Conservation (phyloP, 805 yeast species). For the Kodamaea restingae region DNA sequence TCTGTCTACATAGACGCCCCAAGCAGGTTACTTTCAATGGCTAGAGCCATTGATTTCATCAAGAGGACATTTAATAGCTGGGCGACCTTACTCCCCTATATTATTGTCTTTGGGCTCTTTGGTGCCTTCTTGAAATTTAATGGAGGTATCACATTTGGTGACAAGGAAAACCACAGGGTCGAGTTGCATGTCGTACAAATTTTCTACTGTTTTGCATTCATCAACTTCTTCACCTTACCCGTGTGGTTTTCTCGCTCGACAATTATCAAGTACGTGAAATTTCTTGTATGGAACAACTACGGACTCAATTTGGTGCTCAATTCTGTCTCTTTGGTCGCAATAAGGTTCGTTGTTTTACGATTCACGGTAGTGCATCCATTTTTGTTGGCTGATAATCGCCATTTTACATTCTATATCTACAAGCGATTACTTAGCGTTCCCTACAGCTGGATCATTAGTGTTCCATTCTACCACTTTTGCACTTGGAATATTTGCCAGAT, state of each 20-base stretch:
- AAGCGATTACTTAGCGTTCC: slow-evolving; percentile 54
- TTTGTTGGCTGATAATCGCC: slow-evolving; percentile 89
- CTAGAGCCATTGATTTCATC: slow-evolving; percentile 12
- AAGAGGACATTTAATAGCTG: slow-evolving; percentile 16
- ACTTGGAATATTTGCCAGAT: slow-evolving; percentile 28
- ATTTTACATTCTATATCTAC: slow-evolving; percentile 85
- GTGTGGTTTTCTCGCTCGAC: slow-evolving; percentile 54
- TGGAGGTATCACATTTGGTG: slow-evolving; percentile 89
- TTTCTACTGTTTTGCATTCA: slow-evolving; percentile 69
- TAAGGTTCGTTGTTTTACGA: slow-evolving; percentile 47
- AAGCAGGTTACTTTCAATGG: slow-evolving; percentile 16
- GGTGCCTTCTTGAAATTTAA: slow-evolving; percentile 56
- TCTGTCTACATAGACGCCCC: slow-evolving; percentile 49
- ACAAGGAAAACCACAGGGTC: slow-evolving; percentile 75
- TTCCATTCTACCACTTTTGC: slow-evolving; percentile 71
- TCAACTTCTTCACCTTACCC: slow-evolving; percentile 66
- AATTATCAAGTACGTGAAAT: slow-evolving; percentile 36
- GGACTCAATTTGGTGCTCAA: slow-evolving; percentile 18
- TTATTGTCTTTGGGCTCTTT: slow-evolving; percentile 51
- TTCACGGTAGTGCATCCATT: slow-evolving; percentile 86
- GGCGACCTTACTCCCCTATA: slow-evolving; percentile 45
- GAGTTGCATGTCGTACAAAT: slow-evolving; percentile 75
- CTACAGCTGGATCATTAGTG: slow-evolving; percentile 44
- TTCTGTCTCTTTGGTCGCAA: slow-evolving; percentile 17
- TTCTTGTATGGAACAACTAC: slow-evolving; percentile 17